Evolutionary conservation across 1,284 basidiomycete genomes (phyloP).

Genomic region (Lignosus rhinocerotis): DNA sequence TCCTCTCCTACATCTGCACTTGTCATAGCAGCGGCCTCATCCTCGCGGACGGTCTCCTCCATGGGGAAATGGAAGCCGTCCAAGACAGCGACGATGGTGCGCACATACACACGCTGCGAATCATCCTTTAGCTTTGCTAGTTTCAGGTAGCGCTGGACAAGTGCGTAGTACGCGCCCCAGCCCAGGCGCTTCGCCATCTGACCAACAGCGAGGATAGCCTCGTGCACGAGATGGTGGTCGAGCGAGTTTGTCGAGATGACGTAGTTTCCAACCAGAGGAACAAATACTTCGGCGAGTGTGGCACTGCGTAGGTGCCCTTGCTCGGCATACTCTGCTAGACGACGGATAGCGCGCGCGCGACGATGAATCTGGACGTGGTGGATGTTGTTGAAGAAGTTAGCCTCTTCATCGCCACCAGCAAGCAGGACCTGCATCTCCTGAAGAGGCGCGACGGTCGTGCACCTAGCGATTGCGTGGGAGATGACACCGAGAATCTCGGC

Average conservation of each 20-base stretch:
- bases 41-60: slow-evolving; percentile 43
- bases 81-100: slow-evolving; percentile 83
- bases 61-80: slow-evolving; percentile 93
- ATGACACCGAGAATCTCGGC: slow-evolving; percentile 84
- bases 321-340: slow-evolving; percentile 83
- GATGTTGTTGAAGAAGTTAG: slow-evolving; percentile 96
- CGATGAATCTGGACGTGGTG: slow-evolving; percentile 94
- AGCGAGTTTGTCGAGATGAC: slow-evolving; percentile 69
- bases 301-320: slow-evolving; percentile 70
- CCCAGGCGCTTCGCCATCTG: slow-evolving; percentile 71
- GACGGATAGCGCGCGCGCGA: slow-evolving; percentile 83
- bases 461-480: slow-evolving; percentile 73
- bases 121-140: slow-evolving; percentile 70
- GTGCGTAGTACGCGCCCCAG: slow-evolving; percentile 86
- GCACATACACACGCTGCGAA: slow-evolving; percentile 85
- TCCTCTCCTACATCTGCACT: slow-evolving; percentile 30
- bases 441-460: slow-evolving; percentile 59
- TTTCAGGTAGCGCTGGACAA: slow-evolving; percentile 84
- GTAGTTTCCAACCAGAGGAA: slow-evolving; percentile 87
- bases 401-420: slow-evolving; percentile 92
- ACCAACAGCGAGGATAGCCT: slow-evolving; percentile 82
- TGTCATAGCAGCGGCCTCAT: slow-evolving; percentile 34
- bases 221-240: slow-evolving; percentile 91
- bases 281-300: slow-evolving; percentile 81
- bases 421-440: slow-evolving; percentile 83